Base-by-base conservation (phyloP, 2,329 filamentous ascomycete genomes). In the Esteya vermicola region DNA sequence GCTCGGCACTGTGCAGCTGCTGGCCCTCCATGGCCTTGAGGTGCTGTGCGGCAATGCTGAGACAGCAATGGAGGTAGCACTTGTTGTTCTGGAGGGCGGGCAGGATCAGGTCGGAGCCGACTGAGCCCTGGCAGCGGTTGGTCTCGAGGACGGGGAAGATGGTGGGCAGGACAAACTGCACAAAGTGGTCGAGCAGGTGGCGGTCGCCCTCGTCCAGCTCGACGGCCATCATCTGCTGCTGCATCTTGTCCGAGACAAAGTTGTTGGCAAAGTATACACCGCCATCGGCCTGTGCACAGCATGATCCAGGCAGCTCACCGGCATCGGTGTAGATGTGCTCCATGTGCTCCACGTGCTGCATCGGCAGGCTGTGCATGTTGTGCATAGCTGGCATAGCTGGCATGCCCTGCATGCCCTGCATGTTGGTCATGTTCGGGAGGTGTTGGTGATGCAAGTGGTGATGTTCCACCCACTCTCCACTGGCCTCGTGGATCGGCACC, bases 91-190 rank as follows among this genome's bases (percentile, higher is more conserved):
- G 84, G 26, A 98, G 70, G 8, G 89, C 84, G 5, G 84, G 85
- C 14, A 96, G 72, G 49, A 96, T 81, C 45, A 93, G 73, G 51
- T 91, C 81, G 3, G 83, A 78, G 45, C 80, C 75, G 28, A 85
- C 78, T 2, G 81, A 83, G 30, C 85, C 85, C 51, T 84, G 83
- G 56, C n/a, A n/a, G n/a, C 93, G 85, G 57, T 91, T 93, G 31
- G 79, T 78, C 61, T 96, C 88, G 26, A 94, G 72, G 40, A 96
- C 81, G 13, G 91, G 91, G 60, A 95, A 96, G 55, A 95, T 81
- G 46, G 84, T 78, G 33, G 85, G 85, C 45, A 94, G 68, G 28
- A 96, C 88, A 47, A 80, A 81, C 50, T 85, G 76, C 49, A 96
- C 73, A 57, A 98, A 95, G 62, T 96, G 86, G 47, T 93, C 83